Conservation (phyloP, 2,329 filamentous ascomycete genomes). For the Microcera coccophila region DNA sequence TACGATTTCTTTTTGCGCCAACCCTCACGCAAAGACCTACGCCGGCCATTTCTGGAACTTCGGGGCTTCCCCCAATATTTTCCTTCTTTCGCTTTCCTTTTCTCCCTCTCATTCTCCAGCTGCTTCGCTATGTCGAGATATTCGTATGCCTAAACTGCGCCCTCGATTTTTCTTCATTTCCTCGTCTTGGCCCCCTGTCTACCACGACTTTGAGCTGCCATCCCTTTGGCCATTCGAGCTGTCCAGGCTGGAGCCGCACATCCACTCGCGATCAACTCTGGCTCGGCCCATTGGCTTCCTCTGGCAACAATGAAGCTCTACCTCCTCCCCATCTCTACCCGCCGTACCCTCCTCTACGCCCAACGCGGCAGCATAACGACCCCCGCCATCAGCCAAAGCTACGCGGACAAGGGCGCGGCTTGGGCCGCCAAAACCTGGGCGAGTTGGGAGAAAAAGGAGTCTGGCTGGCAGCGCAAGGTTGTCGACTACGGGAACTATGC, state of each 20-base stretch:
- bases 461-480: conserved; percentile 83
- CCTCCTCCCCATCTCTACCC: conserved; percentile 87
- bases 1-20: no score
- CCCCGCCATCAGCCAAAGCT: conserved; percentile 44
- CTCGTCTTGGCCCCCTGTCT: neutral
- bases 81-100: no score
- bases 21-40: no score
- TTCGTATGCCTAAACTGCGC: no score
- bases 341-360: conserved; percentile 87
- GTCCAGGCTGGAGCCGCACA: no score
- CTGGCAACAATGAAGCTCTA: conserved; percentile 76
- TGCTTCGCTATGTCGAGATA: no score
- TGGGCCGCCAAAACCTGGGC: conserved; percentile 78
- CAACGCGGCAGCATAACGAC: conserved; percentile 63
- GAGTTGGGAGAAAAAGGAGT: conserved; percentile 78
- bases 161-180: no score
- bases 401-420: conserved; percentile 64
- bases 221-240: no score
- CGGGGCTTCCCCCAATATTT: no score
- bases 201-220: neutral
- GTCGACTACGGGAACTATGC: conserved; percentile 83
- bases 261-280: no score
- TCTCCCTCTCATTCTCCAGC: no score
- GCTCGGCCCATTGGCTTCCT: neutral
- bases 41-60: no score